phyloP scores from a whole-genome alignment of 176 grass and related monocot species.

The Saccharum officinarum region DNA sequence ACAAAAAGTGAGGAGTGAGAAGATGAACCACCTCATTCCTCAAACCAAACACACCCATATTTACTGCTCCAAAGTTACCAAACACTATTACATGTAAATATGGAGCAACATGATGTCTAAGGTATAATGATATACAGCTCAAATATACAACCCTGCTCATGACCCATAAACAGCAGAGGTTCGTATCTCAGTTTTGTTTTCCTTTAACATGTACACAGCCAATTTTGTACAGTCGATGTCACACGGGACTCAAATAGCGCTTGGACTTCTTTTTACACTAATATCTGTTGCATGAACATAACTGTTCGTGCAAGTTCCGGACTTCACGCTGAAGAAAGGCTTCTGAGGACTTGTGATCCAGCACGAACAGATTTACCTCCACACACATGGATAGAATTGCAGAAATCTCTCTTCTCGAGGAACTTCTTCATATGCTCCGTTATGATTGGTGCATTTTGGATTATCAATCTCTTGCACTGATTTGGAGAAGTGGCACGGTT shows the following conservation, averaged over 20 bases:
- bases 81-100: background rate
- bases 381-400: conserved; percentile 63
- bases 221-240: background rate
- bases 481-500: background rate
- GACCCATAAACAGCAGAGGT: background rate
- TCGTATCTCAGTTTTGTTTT: conserved; percentile 21
- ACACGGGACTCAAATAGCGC: background rate
- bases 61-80: background rate
- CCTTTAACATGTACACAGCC: background rate
- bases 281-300: background rate
- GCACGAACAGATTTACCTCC: conserved; percentile 2
- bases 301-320: background rate
- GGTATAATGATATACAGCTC: background rate
- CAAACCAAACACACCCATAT: no score
- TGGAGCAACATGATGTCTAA: background rate
- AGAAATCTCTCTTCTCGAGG: conserved; percentile 56
- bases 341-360: conserved; percentile 5
- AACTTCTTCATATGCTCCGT: conserved; percentile 54
- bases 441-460: conserved; percentile 54
- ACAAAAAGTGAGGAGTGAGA: no score
- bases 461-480: conserved; percentile 78
- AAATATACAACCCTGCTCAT: background rate
- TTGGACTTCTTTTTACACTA: background rate
- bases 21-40: no score
- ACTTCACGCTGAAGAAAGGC: conserved; percentile 3